Conservation (phyloP, 2,329 filamentous ascomycete species). For the Botrytis hyacinthi region DNA sequence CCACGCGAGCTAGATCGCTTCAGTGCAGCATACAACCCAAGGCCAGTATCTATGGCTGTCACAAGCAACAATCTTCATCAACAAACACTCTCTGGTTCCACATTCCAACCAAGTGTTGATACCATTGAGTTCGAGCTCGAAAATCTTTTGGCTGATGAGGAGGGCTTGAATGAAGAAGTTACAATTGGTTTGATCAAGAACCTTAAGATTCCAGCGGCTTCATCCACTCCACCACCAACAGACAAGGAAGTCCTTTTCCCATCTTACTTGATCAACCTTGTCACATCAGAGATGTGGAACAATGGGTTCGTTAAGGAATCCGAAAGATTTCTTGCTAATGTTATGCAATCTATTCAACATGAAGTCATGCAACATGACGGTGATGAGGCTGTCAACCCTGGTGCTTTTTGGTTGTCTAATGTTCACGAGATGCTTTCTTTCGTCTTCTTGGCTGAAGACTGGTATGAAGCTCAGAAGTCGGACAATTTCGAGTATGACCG, state of each 20-base stretch:
- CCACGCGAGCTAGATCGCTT: constrained; percentile 83
- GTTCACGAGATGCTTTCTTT: constrained; percentile 99
- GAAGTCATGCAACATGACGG: constrained; percentile 99
- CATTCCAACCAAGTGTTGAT: constrained; percentile 78
- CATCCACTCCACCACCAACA: constrained; percentile 81
- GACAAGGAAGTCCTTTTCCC: constrained; percentile 99
- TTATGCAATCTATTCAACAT: constrained; percentile 99
- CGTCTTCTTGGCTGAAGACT: constrained; percentile 97
- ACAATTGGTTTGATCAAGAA: constrained; percentile 95
- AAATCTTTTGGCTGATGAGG: constrained; percentile 89
- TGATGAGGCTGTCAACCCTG: constrained; percentile 94
- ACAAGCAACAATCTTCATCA: constrained; percentile 61
- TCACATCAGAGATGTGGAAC: constrained; percentile 99
- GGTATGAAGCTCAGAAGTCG: constrained; percentile 99
- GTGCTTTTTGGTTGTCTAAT: constrained; percentile 98
- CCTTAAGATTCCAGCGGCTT: constrained; percentile 90
- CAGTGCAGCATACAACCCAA: constrained; percentile 88
- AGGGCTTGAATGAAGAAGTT: constrained; percentile 94
- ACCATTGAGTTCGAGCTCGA: constrained; percentile 95
- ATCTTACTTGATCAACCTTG: constrained; percentile 96
- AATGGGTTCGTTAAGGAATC: constrained; percentile 99
- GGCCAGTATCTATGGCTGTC: constrained; percentile 94
- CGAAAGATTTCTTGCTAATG: constrained; percentile 95
- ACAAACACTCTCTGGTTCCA: constrained; percentile 70
- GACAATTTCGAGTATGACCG: constrained; percentile 99